Percentiles rank a stretch among this genome's conserved stretches.
Conservation (phyloP, 148 eudicot genomes). For the Chenopodium berlandieri region DNA sequence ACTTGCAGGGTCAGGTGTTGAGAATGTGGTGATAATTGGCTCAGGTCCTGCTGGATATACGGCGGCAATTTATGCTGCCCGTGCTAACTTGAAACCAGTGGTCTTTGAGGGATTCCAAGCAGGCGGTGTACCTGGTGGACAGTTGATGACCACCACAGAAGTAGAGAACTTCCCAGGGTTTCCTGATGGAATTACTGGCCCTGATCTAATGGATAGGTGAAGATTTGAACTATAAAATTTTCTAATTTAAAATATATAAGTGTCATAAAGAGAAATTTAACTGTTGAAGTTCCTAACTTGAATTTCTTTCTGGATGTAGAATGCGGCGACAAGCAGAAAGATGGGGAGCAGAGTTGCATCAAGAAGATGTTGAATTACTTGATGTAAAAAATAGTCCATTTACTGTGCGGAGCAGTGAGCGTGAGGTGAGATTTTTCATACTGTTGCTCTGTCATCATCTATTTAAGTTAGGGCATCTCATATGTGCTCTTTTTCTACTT, state of each 20-base stretch:
- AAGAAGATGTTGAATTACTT: slow-evolving; percentile 93
- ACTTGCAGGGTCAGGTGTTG: slow-evolving; percentile 55
- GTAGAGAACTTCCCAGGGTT: slow-evolving; percentile 99
- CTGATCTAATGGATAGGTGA: slow-evolving; percentile 95
- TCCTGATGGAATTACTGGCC: slow-evolving; percentile 98
- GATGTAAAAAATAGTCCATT: slow-evolving; percentile 80
- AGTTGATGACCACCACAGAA: slow-evolving; percentile 97
- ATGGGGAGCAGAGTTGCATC: slow-evolving; percentile 94
- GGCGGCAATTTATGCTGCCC: slow-evolving; percentile 97
- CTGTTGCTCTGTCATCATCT: no score
- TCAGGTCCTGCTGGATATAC: slow-evolving; percentile 99
- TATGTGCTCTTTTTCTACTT: not conserved
- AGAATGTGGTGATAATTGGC: slow-evolving; percentile 91
- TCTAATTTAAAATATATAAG: not conserved
- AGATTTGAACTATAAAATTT: not conserved
- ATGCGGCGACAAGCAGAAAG: slow-evolving; percentile 94
- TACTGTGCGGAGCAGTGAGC: slow-evolving; percentile 87
- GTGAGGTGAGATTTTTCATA: slow-evolving; percentile 54
- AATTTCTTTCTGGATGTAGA: slow-evolving; percentile 38
- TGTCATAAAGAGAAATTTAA: not conserved
- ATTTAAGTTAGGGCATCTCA: not conserved
- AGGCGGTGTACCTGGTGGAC: slow-evolving; percentile 99
- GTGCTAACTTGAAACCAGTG: slow-evolving; percentile 95
- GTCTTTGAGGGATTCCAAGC: slow-evolving; percentile 96
- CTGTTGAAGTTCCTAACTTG: slow-evolving; percentile 12